Base-by-base conservation (phyloP, 2,329 filamentous ascomycete genomes). In the Hymenoscyphus albidus region DNA sequence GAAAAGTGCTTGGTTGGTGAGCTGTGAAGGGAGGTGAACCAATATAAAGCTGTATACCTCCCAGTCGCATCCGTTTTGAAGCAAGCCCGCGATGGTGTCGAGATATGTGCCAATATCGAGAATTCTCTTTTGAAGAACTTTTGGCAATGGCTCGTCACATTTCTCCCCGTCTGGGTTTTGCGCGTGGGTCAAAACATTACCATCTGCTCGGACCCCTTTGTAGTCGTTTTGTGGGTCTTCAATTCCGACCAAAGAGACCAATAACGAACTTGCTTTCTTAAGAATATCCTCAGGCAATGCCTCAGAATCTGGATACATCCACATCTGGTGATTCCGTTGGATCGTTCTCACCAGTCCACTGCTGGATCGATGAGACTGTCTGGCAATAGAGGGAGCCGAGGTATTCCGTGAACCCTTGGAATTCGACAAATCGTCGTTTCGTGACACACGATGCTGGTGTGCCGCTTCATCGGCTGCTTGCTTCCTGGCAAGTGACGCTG, bases 11-110 rank as follows among this genome's bases (percentile, higher is more conserved):
- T 95, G 92, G 71, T 99, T 99, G 76, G 89, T 91, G 27, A 99
- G 82, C 72, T 98, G 94, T 35, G 91, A 89, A 0, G 92, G 91
- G 10, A 97, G 80, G 75, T 97, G 91, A 5, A 92, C 90, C 38
- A 99, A 81, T 18, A 94, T 85, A 74, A 94, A 97, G 76, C 92
- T 94, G 80, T 96, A 97, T 1, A 96, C 81, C 74, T 98, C 93
- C 93, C 94, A 98, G 67, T 95, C 89, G 58, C 86, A 85, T 51
- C 89, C 90, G 63, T 87, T 83, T 69, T 90, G 86, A 55, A 96
- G 79, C n/a, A 95, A 79, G n/a, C 82, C 82, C 32, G 92, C 84
- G 44, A 96, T 81, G 12, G 87, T 83, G 68, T 93, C 90, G n/a
- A 96, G 81, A 90, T 92, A 97, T 1, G 68, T 57, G 55, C 63